A percentile compares a stretch with the other conserved stretches of the same genome.
Conservation (phyloP, 768 basidiomycete genomes). For the Obba rivulosa region DNA sequence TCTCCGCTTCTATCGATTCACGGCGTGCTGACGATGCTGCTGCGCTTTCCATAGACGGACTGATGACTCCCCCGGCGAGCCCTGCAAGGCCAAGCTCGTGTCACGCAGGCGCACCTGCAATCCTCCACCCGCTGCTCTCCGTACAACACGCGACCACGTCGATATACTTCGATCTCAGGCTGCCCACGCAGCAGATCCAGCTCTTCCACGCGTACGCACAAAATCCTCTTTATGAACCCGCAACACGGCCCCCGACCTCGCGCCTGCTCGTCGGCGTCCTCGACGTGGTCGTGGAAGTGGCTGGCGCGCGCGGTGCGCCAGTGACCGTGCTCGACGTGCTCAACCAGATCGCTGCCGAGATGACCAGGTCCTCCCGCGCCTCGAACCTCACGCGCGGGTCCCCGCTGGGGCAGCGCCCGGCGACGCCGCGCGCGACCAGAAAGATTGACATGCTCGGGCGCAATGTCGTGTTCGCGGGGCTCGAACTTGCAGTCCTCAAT, state of each 20-base stretch:
- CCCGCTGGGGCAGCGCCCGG: too few relatives aligned
- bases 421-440: too few relatives aligned
- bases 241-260: conserved; percentile 8
- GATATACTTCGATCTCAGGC: conserved; percentile 6
- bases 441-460: too few relatives aligned
- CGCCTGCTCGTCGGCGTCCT: conserved; percentile 6
- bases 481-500: too few relatives aligned
- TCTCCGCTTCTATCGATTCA: conserved; percentile 3
- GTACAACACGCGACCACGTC: neutral
- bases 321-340: conserved; percentile 12
- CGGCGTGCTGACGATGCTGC: conserved; percentile 3
- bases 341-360: too few relatives aligned
- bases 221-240: neutral
- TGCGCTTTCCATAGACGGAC: conserved; percentile 9
- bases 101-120: neutral
- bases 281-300: conserved; percentile 2
- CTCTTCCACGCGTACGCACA: neutral
- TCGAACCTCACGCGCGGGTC: too few relatives aligned
- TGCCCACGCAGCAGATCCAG: neutral
- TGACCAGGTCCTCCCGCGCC: too few relatives aligned
- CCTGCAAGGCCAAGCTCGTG: conserved; percentile 9
- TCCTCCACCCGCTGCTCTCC: conserved; percentile 7
- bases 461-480: too few relatives aligned
- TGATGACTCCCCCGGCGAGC: conserved; percentile 16
- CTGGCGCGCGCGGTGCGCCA: conserved; percentile 1